Percentiles rank a stretch among this genome's conserved stretches.
Evolutionary conservation across 1,284 basidiomycete genomes (phyloP).

Genomic region (Lignosus rhinocerotis): DNA sequence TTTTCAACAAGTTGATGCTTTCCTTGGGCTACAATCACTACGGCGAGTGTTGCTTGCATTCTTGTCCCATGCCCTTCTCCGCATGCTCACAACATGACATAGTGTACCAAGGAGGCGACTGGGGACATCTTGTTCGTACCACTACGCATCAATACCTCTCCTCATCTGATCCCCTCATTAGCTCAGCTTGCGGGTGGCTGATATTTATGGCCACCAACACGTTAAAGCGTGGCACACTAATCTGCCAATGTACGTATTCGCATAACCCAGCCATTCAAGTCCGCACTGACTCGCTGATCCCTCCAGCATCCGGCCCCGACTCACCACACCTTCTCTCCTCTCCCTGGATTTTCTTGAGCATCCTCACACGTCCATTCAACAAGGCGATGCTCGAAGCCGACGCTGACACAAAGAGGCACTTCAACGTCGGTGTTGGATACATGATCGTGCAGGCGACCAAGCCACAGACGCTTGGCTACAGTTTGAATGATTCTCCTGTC

Average conservation of each 20-base stretch:
- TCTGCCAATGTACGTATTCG: conserved; percentile 22
- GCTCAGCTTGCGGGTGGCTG: neutral
- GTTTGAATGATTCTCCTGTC: conserved; percentile 53
- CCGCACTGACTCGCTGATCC: too few species aligned
- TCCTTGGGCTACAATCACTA: conserved; percentile 47
- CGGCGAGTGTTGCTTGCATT: conserved; percentile 31
- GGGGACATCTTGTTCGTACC: conserved; percentile 38
- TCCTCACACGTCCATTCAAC: neutral
- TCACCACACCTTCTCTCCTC: neutral
- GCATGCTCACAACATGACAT: conserved; percentile 19
- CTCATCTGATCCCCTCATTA: neutral
- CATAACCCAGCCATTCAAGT: too few species aligned
- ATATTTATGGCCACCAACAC: conserved; percentile 33
- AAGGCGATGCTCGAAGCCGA: neutral
- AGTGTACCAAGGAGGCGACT: conserved; percentile 49
- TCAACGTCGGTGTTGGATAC: neutral
- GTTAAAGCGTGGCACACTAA: conserved; percentile 35
- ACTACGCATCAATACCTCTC: neutral
- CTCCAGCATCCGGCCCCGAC: too few species aligned
- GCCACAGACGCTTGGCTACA: conserved; percentile 60
- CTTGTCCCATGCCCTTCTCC: conserved; percentile 34
- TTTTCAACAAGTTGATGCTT: conserved; percentile 45
- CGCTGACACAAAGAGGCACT: neutral
- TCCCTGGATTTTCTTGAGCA: neutral
- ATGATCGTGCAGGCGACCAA: conserved; percentile 41